These are phyloP conservation scores for Ceratocystis colombiana DNA, from an alignment of 2,329 filamentous ascomycete genomes.

Conservation along the genomic window DNA sequence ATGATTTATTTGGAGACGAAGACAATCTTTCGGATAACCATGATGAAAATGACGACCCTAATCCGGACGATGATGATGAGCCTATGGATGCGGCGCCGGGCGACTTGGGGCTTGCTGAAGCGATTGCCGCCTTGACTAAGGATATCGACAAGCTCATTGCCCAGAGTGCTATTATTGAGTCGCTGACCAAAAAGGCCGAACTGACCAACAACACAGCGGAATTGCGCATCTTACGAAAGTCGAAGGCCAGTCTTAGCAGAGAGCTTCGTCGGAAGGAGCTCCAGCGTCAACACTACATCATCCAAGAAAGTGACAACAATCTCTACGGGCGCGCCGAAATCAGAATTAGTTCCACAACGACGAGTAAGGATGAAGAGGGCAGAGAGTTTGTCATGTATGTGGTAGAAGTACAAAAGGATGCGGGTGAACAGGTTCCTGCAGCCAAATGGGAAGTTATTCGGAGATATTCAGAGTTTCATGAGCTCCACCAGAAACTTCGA, in stretches of 20 bases:
- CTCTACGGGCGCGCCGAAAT: conserved; percentile 85
- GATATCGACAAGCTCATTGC: conserved; percentile 83
- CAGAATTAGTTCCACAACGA: conserved; percentile 84
- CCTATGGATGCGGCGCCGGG: conserved; percentile 92
- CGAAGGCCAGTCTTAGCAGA: conserved; percentile 81
- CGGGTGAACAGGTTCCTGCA: conserved; percentile 93
- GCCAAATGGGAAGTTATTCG: conserved; percentile 88
- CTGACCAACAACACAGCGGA: conserved; percentile 95
- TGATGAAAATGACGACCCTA: conserved; percentile 55
- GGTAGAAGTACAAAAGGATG: conserved; percentile 79
- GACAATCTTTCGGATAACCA: conserved; percentile 76
- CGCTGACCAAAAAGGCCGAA: conserved; percentile 85
- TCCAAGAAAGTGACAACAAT: conserved; percentile 96
- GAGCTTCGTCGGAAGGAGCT: conserved; percentile 91
- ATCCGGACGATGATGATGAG: conserved; percentile 59
- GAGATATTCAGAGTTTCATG: conserved; percentile 93
- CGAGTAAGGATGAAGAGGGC: conserved; percentile 82
- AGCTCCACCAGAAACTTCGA: conserved; percentile 81
- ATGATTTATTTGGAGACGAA: conserved; percentile 87
- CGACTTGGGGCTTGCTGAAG: conserved; percentile 84
- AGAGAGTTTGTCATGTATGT: conserved; percentile 90
- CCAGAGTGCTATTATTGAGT: conserved; percentile 85
- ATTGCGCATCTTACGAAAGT: conserved; percentile 82
- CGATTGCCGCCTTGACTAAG: conserved; percentile 74
- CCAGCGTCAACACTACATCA: conserved; percentile 90